Evolutionary conservation across 2,329 filamentous ascomycete species (phyloP), one percentile per base, ranked within the genome.

Genomic region (Sclerotinia subarctica): DNA sequence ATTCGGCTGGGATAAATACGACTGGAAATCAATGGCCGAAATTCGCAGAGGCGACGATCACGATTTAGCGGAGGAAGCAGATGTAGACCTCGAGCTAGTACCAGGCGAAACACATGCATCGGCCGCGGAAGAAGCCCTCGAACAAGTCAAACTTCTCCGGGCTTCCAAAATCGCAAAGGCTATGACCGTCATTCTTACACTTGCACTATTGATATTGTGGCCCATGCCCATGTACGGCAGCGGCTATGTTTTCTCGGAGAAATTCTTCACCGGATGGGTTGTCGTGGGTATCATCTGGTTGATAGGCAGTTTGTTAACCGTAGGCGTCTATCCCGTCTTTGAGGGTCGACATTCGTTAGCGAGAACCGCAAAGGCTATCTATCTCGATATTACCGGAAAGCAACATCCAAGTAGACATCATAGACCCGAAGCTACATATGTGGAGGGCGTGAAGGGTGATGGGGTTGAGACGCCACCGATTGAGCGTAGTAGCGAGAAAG

Each of bases 191-290:
- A 78, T 84, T 72, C 82, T 92, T 81, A 91, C 92, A 0, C 70
- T 96, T 0, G 84, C 87, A 0, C 82, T 96, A 67, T 81, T 97
- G 0, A 83, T 97, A 2, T 84, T 97, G 21, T 97, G 93, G 93
- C 93, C 94, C 0, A 94, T 97, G 85, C 93, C 93, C 1, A 88
- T 97, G 87, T 97, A 95, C 76, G 93, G 92, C 15, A 84, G 84
- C 0, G 86, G 86, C 0, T 97, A 97, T 77, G 85, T 97, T 66
- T 96, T 95, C 80, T 88, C 84, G 78, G 90, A 92, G 82, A 83
- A 83, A 32, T 95, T 95, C 82, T 95, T 94, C 79, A 92, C 90
- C 0, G 91, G 91, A 57, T 94, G 91, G 91, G 86, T 93, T 15
- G 83, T 87, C 1, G 86, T 92, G 11, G 90, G 89, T 13, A 91